phyloP scores from a whole-genome alignment of 179 eudicot species.

The Nepenthes alata region DNA sequence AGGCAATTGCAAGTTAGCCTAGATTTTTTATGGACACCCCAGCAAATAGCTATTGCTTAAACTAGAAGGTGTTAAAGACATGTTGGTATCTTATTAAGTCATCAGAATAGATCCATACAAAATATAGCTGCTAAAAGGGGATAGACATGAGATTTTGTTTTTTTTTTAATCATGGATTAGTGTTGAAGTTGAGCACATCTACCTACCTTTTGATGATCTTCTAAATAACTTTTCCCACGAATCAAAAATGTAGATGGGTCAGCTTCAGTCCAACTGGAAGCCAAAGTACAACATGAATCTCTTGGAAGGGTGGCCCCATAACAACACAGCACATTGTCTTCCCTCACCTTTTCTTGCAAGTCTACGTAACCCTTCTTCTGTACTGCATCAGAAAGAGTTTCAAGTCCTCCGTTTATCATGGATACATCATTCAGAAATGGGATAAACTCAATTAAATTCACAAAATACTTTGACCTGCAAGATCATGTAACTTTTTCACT shows the following conservation, averaged over 20 bases:
- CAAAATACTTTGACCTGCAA: slow-evolving; percentile 35
- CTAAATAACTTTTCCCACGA: slow-evolving; percentile 26
- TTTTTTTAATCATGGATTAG: too few species aligned
- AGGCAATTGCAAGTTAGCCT: too few species aligned
- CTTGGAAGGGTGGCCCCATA: slow-evolving; percentile 28
- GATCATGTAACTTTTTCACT: slow-evolving; percentile 63
- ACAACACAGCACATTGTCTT: slow-evolving; percentile 19
- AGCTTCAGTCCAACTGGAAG: slow-evolving; percentile 27
- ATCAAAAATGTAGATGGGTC: slow-evolving; percentile 33
- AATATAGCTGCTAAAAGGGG: too few species aligned
- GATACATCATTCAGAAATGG: not conserved
- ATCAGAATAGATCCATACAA: too few species aligned
- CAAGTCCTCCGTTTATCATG: slow-evolving; percentile 1
- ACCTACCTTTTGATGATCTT: slow-evolving; percentile 27
- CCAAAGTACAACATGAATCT: slow-evolving; percentile 21
- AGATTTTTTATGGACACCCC: too few species aligned
- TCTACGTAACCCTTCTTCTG: slow-evolving; percentile 37
- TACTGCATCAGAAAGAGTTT: slow-evolving; percentile 15
- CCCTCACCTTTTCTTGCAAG: slow-evolving; percentile 20
- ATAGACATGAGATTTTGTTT: too few species aligned
- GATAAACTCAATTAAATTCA: not conserved
- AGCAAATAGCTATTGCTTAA: too few species aligned
- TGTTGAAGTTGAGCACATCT: not conserved
- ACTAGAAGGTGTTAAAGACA: too few species aligned
- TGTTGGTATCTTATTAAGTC: too few species aligned